These are phyloP conservation scores for Hyphodiscus sp. DNA, from an alignment of 2,329 filamentous ascomycete genomes.

Conservation along the genomic window DNA sequence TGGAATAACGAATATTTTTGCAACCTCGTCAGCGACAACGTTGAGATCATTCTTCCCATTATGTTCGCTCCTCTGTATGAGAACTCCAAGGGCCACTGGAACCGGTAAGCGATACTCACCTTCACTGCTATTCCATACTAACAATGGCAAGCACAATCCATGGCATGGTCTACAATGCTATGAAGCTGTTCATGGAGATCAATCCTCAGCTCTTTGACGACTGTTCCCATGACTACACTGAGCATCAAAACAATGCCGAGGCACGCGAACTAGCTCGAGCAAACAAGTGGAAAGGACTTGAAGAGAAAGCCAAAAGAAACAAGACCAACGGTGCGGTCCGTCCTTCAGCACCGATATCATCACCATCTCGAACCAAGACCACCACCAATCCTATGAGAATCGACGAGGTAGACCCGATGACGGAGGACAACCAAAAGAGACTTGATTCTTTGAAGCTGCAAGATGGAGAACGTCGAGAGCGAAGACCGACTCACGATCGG, in stretches of 20 bases:
- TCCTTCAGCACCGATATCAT: slow-evolving; percentile 28
- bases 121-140: slow-evolving; percentile 25
- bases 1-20: slow-evolving; percentile 99
- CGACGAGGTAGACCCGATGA: slow-evolving; percentile 73
- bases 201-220: slow-evolving; percentile 98
- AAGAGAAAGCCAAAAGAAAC: slow-evolving; percentile 69
- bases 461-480: slow-evolving; percentile 61
- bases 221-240: slow-evolving; percentile 96
- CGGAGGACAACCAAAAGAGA: slow-evolving; percentile 78
- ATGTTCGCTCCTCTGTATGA: slow-evolving; percentile 99
- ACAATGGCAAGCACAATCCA: slow-evolving; percentile 74
- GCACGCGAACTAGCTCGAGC: slow-evolving; percentile 75
- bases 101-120: slow-evolving; percentile 58
- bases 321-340: slow-evolving; percentile 40
- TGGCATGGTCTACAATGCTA: slow-evolving; percentile 99
- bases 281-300: slow-evolving; percentile 82
- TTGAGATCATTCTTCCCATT: slow-evolving; percentile 95
- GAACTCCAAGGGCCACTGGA: slow-evolving; percentile 99
- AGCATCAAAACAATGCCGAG: slow-evolving; percentile 89
- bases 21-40: slow-evolving; percentile 97
- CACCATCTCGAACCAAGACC: slow-evolving; percentile 34
- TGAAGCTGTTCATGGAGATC: slow-evolving; percentile 99
- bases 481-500: slow-evolving; percentile 51
- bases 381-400: slow-evolving; percentile 40
- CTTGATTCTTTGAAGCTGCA: slow-evolving; percentile 87